Conservation (phyloP, 306 rosid genomes). For the Vachellia collinsii region DNA sequence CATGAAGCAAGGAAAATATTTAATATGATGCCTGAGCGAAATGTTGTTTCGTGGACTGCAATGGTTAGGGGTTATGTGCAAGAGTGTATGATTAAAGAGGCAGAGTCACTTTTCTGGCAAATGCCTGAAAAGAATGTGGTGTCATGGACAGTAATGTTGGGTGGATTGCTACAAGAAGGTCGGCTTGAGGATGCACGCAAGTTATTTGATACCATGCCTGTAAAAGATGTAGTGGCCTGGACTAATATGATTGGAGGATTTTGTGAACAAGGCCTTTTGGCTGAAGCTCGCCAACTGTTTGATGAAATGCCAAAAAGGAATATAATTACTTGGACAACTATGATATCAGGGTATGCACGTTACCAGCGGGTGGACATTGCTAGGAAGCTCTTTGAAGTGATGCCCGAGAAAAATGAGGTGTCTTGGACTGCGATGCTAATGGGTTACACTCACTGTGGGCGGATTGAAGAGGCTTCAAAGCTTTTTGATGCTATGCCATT, state of each 20-base stretch:
- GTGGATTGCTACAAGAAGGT: constrained; percentile 53
- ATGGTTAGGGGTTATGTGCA: constrained; percentile 60
- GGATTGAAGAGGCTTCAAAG: constrained; percentile 59
- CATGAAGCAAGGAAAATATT: constrained; percentile 48
- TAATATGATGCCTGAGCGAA: constrained; percentile 50
- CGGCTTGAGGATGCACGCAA: constrained; percentile 53
- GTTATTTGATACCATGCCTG: constrained; percentile 59
- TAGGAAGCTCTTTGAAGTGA: constrained; percentile 63
- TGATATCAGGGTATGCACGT: constrained; percentile 60
- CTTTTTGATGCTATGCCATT: constrained; percentile 55
- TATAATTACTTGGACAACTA: constrained; percentile 62
- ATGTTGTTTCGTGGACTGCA: constrained; percentile 65
- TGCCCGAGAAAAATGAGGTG: constrained; percentile 61
- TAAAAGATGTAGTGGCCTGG: constrained; percentile 51
- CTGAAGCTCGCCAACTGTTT: constrained; percentile 53
- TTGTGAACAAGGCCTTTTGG: constrained; percentile 51
- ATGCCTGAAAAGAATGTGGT: constrained; percentile 59
- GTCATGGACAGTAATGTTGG: constrained; percentile 62
- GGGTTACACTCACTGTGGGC: constrained; percentile 55
- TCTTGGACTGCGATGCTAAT: constrained; percentile 63
- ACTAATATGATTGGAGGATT: constrained; percentile 63
- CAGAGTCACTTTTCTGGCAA: constrained; percentile 51
- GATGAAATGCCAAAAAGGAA: constrained; percentile 53
- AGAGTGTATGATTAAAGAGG: constrained; percentile 41
- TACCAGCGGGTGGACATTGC: constrained; percentile 57